These are phyloP conservation scores for Ilyonectria sp. DNA, from an alignment of 2,329 filamentous ascomycete species.

Conservation along the genomic window DNA sequence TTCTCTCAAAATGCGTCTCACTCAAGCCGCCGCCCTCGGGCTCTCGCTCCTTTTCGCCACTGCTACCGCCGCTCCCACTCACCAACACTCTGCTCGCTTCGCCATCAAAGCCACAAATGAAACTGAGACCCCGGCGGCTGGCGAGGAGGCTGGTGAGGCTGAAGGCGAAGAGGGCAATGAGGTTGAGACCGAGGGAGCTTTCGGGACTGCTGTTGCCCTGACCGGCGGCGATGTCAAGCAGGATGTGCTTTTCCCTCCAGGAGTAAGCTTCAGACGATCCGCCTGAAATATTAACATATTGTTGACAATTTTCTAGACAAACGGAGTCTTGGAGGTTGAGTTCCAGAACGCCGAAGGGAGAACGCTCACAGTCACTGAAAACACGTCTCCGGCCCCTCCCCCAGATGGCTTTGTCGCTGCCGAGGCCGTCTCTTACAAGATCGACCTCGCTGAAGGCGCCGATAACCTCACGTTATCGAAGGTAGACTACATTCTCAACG, in stretches of 20 bases:
- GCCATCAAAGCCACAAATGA: neutral
- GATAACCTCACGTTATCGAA: slow-evolving; percentile 54
- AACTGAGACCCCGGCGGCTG: neutral
- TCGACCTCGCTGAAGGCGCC: slow-evolving; percentile 52
- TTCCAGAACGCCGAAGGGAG: slow-evolving; percentile 55
- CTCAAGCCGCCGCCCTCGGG: neutral
- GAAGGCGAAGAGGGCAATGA: slow-evolving; percentile 46
- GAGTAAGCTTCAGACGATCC: slow-evolving; percentile 44
- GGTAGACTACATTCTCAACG: slow-evolving; percentile 58
- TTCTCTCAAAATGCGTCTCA: neutral
- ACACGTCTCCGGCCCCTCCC: slow-evolving; percentile 51
- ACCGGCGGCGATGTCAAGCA: slow-evolving; percentile 49
- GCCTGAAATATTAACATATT: too few species aligned
- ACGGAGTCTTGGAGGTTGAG: slow-evolving; percentile 57
- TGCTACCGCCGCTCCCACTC: neutral
- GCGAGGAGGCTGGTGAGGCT: neutral
- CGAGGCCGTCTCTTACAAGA: slow-evolving; percentile 55
- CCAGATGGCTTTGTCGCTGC: slow-evolving; percentile 55
- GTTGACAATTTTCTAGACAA: slow-evolving; percentile 35
- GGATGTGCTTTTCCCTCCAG: slow-evolving; percentile 52
- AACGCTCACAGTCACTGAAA: slow-evolving; percentile 54
- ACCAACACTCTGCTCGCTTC: neutral
- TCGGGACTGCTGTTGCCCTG: slow-evolving; percentile 49
- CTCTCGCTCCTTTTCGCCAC: neutral
- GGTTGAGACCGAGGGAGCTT: slow-evolving; percentile 50